phyloP scores from a whole-genome alignment of 345 rosid species.

The Anacardium occidentale region DNA sequence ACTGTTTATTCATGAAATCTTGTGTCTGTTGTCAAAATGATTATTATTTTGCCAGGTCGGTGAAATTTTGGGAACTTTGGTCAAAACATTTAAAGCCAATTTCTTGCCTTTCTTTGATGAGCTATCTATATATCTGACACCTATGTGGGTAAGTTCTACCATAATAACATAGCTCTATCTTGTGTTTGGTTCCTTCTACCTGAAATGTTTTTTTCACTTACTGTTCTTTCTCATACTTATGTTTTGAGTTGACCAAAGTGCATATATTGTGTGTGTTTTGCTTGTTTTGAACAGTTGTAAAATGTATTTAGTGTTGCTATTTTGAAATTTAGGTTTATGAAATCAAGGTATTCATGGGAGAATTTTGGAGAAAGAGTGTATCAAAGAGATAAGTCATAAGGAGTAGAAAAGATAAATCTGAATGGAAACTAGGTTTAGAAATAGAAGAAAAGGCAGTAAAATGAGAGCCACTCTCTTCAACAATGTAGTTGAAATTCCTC shows the following conservation, averaged over 20 bases:
- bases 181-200: not conserved
- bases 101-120: constrained; percentile 96
- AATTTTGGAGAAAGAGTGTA: not conserved
- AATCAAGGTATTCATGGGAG: not conserved
- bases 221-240: not conserved
- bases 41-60: constrained; percentile 62
- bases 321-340: not conserved
- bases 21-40: constrained; percentile 7
- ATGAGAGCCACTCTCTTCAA: not conserved
- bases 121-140: constrained; percentile 88
- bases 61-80: constrained; percentile 96
- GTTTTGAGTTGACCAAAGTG: not conserved
- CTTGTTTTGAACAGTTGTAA: not conserved
- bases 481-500: too few species aligned
- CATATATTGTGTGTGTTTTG: not conserved
- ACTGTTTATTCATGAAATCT: not conserved
- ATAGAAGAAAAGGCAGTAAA: not conserved
- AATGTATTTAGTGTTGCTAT: not conserved
- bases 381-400: not conserved
- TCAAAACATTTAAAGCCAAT: constrained; percentile 86
- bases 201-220: not conserved
- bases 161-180: not conserved
- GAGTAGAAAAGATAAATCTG: not conserved
- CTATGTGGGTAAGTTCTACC: constrained; percentile 94
- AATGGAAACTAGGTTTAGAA: not conserved